phyloP scores from a whole-genome alignment of 2,329 filamentous ascomycete species.

The Ascochyta rabiei region DNA sequence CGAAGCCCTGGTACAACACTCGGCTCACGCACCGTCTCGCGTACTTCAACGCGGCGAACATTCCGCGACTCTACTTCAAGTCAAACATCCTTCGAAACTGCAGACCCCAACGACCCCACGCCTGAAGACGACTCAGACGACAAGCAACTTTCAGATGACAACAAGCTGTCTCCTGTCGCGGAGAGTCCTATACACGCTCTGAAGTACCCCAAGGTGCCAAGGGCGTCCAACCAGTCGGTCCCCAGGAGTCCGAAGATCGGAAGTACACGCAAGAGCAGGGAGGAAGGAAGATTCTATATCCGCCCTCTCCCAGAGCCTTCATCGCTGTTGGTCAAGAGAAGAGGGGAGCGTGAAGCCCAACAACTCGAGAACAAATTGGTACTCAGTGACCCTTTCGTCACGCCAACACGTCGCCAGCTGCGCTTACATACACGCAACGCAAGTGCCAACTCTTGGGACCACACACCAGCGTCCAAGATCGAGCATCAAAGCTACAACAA shows the following conservation, averaged over 20 bases:
- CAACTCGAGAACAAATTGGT: constrained; percentile 38
- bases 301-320: constrained; percentile 18
- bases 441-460: constrained; percentile 23
- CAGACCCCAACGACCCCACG: constrained; percentile 53
- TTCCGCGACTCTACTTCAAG: constrained; percentile 42
- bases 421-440: constrained; percentile 30
- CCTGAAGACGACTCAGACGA: constrained; percentile 53
- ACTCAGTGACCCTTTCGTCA: constrained; percentile 39
- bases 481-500: constrained; percentile 23
- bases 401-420: constrained; percentile 26
- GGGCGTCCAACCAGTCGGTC: constrained; percentile 54
- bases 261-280: constrained; percentile 4
- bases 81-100: constrained; percentile 56
- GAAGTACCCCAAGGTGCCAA: constrained; percentile 56
- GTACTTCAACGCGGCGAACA: constrained; percentile 32
- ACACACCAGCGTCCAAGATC: constrained; percentile 24
- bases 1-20: constrained; percentile 33
- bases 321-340: constrained; percentile 47
- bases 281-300: constrained; percentile 7
- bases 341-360: constrained; percentile 42
- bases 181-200: constrained; percentile 54
- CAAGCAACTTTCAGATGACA: constrained; percentile 36
- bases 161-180: constrained; percentile 49
- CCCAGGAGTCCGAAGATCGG: constrained; percentile 41
- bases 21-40: constrained; percentile 27